Evolutionary conservation across 768 basidiomycete genomes (phyloP).

Genomic region (Pleurotus tuber-regium): DNA sequence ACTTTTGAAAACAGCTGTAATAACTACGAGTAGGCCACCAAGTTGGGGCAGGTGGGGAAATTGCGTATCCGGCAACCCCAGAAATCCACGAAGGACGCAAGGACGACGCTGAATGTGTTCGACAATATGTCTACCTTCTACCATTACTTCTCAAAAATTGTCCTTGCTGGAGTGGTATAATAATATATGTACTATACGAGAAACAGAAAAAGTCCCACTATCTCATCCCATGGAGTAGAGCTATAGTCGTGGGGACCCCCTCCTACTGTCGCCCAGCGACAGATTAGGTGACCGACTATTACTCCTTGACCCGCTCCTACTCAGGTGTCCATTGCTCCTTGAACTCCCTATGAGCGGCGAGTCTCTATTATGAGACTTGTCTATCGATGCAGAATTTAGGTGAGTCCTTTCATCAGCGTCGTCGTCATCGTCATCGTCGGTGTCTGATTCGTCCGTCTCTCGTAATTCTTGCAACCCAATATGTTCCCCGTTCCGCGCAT

Average conservation of each 20-base stretch:
- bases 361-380: conserved; percentile 18
- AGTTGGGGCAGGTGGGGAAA: too few relatives aligned
- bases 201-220: not conserved
- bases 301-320: conserved; percentile 44
- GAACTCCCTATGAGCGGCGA: conserved; percentile 9
- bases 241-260: conserved; percentile 27
- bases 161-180: not conserved
- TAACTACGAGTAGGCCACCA: too few relatives aligned
- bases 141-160: not conserved
- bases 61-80: too few relatives aligned
- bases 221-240: conserved; percentile 22
- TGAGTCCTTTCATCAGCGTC: conserved; percentile 46
- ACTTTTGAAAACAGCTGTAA: too few relatives aligned
- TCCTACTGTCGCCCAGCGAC: conserved; percentile 31
- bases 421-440: conserved; percentile 44
- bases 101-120: too few relatives aligned
- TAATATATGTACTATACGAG: not conserved
- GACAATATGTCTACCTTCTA: too few relatives aligned
- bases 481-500: conserved; percentile 23
- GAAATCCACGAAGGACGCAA: too few relatives aligned
- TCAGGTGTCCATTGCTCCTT: conserved; percentile 10
- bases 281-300: conserved; percentile 50
- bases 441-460: conserved; percentile 65
- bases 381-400: conserved; percentile 19
- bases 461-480: conserved; percentile 61